Evolutionary conservation across 2,329 filamentous ascomycete genomes (phyloP).

Genomic region (Epichloe hybrida): DNA sequence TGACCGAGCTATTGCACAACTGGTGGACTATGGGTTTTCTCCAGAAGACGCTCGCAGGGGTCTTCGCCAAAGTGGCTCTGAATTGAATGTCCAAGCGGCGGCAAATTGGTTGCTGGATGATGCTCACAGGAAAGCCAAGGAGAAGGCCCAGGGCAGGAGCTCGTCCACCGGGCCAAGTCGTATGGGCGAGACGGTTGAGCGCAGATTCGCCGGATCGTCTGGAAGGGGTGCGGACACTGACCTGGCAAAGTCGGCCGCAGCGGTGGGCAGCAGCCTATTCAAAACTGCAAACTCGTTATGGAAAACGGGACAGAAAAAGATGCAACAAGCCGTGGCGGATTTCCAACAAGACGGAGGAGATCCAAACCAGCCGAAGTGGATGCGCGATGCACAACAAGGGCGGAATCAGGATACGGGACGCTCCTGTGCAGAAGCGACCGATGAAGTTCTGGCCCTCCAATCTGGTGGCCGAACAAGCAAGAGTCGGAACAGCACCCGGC

Average conservation of each 20-base stretch:
- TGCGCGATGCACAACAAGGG: constrained; percentile 57
- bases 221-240: constrained; percentile 52
- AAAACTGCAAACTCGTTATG: constrained; percentile 92
- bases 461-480: constrained; percentile 43
- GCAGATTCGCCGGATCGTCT: constrained; percentile 27
- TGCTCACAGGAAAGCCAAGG: constrained; percentile 71
- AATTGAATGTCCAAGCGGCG: constrained; percentile 70
- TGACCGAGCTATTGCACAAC: constrained; percentile 70
- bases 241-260: constrained; percentile 65
- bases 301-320: constrained; percentile 87
- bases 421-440: constrained; percentile 34
- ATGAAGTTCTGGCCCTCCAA: constrained; percentile 73
- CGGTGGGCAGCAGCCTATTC: constrained; percentile 70
- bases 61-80: constrained; percentile 65
- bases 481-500: constrained; percentile 13
- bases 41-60: constrained; percentile 71
- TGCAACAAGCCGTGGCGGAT: constrained; percentile 84
- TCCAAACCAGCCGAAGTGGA: constrained; percentile 82
- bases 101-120: constrained; percentile 85
- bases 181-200: background rate
- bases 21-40: constrained; percentile 91
- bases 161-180: constrained; percentile 14
- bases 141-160: constrained; percentile 47
- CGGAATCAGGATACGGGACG: constrained; percentile 20
- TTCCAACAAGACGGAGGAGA: constrained; percentile 56